A percentile compares a stretch with the other conserved stretches of the same genome.
Evolutionary conservation across 2,329 filamentous ascomycete species (phyloP).

Genomic region (Botrytis paeoniae): DNA sequence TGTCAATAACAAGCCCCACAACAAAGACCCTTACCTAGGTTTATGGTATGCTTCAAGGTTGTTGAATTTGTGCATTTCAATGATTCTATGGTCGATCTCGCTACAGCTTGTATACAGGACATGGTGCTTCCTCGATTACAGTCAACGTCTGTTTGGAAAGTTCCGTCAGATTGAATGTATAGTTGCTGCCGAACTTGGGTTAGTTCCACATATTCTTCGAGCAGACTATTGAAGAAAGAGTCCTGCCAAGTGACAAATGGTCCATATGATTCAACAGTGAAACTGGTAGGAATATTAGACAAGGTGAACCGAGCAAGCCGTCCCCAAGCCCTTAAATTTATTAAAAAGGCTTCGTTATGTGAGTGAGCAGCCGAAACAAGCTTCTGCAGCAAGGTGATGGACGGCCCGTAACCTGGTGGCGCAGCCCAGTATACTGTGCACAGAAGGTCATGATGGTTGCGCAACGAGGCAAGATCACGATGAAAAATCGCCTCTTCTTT

Average conservation of each 20-base stretch:
- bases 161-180: conserved; percentile 19
- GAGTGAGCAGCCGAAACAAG: conserved; percentile 58
- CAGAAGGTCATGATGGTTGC: conserved; percentile 67
- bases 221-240: conserved; percentile 54
- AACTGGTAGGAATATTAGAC: conserved; percentile 42
- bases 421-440: conserved; percentile 65
- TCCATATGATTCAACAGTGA: conserved; percentile 41
- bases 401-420: conserved; percentile 53
- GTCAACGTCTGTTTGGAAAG: conserved; percentile 21
- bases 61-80: conserved; percentile 25
- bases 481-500: conserved; percentile 60
- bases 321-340: conserved; percentile 61
- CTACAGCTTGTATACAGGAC: conserved; percentile 24
- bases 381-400: conserved; percentile 53
- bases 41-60: conserved; percentile 27
- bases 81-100: conserved; percentile 20
- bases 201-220: conserved; percentile 51
- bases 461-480: conserved; percentile 59
- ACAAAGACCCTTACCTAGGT: conserved; percentile 26
- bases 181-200: conserved; percentile 25
- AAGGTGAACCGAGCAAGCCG: conserved; percentile 60
- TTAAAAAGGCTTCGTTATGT: conserved; percentile 64
- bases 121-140: conserved; percentile 28
- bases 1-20: background rate
- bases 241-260: conserved; percentile 57